Evolutionary conservation across 352 stramenopile genomes (phyloP).

Genomic region (Globisporangium lucens): DNA sequence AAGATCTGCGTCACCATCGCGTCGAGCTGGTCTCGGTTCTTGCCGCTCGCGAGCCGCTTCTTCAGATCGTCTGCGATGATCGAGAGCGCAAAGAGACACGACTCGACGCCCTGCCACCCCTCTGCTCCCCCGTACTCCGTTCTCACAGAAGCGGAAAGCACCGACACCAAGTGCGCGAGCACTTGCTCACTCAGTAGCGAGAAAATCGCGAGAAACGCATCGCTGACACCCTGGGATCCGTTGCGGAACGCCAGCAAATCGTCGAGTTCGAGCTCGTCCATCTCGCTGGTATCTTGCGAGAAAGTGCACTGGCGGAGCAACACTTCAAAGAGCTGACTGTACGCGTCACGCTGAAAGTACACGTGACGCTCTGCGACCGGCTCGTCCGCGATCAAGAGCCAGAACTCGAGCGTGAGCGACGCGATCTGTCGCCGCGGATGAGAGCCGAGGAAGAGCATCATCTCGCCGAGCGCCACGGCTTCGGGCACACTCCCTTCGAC

Average conservation of each 20-base stretch:
- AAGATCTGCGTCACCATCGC: slow-evolving; percentile 46
- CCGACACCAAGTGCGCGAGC: slow-evolving; percentile 34
- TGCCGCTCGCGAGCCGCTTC: slow-evolving; percentile 33
- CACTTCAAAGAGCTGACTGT: slow-evolving; percentile 51
- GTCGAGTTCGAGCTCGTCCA: slow-evolving; percentile 65
- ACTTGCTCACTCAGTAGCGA: slow-evolving; percentile 48
- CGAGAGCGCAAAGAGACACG: slow-evolving; percentile 53
- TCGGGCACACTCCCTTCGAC: slow-evolving; percentile 41
- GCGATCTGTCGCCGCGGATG: slow-evolving; percentile 70
- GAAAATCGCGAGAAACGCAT: slow-evolving; percentile 57
- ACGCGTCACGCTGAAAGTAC: slow-evolving; percentile 61
- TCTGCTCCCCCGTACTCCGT: slow-evolving; percentile 2
- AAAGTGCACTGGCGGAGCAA: slow-evolving; percentile 60
- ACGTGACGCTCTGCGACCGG: slow-evolving; percentile 46
- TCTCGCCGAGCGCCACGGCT: slow-evolving; percentile 36
- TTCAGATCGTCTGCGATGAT: slow-evolving; percentile 58
- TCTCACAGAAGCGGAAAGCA: slow-evolving; percentile 20
- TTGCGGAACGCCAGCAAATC: slow-evolving; percentile 57
- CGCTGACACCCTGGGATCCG: slow-evolving; percentile 52
- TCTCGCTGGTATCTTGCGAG: slow-evolving; percentile 32
- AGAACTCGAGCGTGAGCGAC: slow-evolving; percentile 73
- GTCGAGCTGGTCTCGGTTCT: slow-evolving; percentile 28
- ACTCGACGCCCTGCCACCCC: slow-evolving; percentile 56
- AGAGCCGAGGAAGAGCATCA: slow-evolving; percentile 56
- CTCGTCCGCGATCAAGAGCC: slow-evolving; percentile 65